These are phyloP conservation scores for Vigna hirtella DNA, from an alignment of 306 rosid species.

Conservation along the genomic window DNA sequence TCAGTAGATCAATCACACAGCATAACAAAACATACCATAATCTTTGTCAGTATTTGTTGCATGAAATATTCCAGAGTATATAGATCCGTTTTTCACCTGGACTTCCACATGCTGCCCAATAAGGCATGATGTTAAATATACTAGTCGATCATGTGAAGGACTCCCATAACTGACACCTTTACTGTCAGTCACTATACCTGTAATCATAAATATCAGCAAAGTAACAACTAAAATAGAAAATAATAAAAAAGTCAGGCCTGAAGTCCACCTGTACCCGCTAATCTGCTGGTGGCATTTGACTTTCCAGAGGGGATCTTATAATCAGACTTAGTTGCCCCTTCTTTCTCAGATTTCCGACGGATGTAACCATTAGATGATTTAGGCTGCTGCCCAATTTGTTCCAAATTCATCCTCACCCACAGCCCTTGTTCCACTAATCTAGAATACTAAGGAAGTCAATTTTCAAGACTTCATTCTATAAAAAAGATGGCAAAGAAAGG, in stretches of 20 bases:
- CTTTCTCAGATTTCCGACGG: slow-evolving; percentile 84
- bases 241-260: slow-evolving; percentile 10
- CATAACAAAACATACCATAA: slow-evolving; percentile 70
- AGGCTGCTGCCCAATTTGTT: slow-evolving; percentile 64
- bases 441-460: slow-evolving; percentile 33
- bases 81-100: slow-evolving; percentile 89
- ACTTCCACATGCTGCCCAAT: slow-evolving; percentile 96
- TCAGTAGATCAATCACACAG: slow-evolving; percentile 27
- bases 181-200: slow-evolving; percentile 60
- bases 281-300: slow-evolving; percentile 61
- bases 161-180: slow-evolving; percentile 65
- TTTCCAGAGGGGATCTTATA: slow-evolving; percentile 71
- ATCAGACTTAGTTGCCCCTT: slow-evolving; percentile 65
- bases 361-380: slow-evolving; percentile 88
- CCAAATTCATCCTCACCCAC: slow-evolving; percentile 73
- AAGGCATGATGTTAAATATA: slow-evolving; percentile 70
- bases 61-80: slow-evolving; percentile 93
- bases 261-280: slow-evolving; percentile 61
- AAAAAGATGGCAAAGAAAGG: slow-evolving; percentile 24
- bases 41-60: slow-evolving; percentile 78
- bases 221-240: slow-evolving; percentile 33
- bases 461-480: slow-evolving; percentile 25
- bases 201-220: slow-evolving; percentile 45
- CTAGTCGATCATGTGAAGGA: slow-evolving; percentile 80
- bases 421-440: slow-evolving; percentile 65